Base-by-base conservation (phyloP, 2,329 filamentous ascomycete species). In the Spiromastix sp. region DNA sequence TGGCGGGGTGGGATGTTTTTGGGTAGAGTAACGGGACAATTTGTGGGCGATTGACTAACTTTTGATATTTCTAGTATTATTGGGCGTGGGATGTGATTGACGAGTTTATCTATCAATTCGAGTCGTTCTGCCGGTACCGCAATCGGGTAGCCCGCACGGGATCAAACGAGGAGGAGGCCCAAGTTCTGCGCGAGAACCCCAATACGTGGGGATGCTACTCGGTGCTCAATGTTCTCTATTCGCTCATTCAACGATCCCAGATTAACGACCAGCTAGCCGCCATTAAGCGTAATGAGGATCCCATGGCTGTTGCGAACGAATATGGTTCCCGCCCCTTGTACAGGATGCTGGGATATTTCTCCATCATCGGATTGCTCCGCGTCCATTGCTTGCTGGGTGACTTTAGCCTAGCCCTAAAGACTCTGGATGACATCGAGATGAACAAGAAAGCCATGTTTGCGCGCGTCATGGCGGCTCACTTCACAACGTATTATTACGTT, bases 401-500 rank as follows among this genome's bases (percentile, higher is more conserved):
- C 69, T 98, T 98, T 69, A 93, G 85, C 67, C 78, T 98, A 44
- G 91, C 91, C 33, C 78, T 98, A 56, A 98, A 96, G 78, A 98
- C 91, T 22, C 82, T 98, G 48, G 91, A 98, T 61, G 89, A 96
- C 61, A 96, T 98, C 57, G 91, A 98, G 75, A 79, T 98, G 55
- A 98, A 96, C 74, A 98, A 98, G 75, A 96, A 96, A 74, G 87
- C 91, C 64, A 96, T 96, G 85, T 98, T 98, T 61, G 89, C 91
- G 44, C 85, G 91, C 48, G 91, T 98, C 61, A 96, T 98, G 91
- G 89, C 91, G 36, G 91, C 91, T 39, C 91, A 98, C 72, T 96
- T 96, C 71, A 95, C 89, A 49, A 98, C 91, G 47, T 98, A 96
- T 77, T 98, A 98, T 78, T 96, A 96, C 63, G 89, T 98, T 44